Conservation (phyloP, 148 eudicot genomes). For the Amaranthus palmeri region DNA sequence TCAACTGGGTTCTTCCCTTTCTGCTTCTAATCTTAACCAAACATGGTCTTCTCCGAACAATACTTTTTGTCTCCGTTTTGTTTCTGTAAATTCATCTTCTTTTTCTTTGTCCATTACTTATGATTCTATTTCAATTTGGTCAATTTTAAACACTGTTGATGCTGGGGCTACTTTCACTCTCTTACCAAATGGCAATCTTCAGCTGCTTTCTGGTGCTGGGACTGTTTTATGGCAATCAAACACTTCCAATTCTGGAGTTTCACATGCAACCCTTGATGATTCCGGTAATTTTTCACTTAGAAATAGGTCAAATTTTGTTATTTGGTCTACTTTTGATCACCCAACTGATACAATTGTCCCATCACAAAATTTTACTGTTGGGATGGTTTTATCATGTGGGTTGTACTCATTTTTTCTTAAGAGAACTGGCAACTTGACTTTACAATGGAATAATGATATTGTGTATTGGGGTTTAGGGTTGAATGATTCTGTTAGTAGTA, state of each 20-base stretch:
- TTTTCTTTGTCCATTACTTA: constrained; percentile 31
- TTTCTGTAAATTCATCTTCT: no score
- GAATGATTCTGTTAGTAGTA: constrained; percentile 36
- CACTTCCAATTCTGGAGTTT: constrained; percentile 45
- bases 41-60: constrained; percentile 18
- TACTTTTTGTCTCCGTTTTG: constrained; percentile 31
- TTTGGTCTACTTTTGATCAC: constrained; percentile 60
- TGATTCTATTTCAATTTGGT: constrained; percentile 48
- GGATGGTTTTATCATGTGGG: constrained; percentile 38
- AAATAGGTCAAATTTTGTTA: constrained; percentile 31
- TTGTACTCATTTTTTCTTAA: constrained; percentile 45
- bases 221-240: constrained; percentile 49
- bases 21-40: constrained; percentile 38
- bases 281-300: constrained; percentile 51
- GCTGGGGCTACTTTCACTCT: constrained; percentile 26
- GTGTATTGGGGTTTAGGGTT: constrained; percentile 45
- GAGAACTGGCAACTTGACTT: constrained; percentile 39
- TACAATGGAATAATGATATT: constrained; percentile 52
- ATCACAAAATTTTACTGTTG: constrained; percentile 38
- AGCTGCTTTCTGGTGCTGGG: constrained; percentile 36
- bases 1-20: constrained; percentile 36
- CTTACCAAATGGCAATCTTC: constrained; percentile 41
- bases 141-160: constrained; percentile 14
- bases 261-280: constrained; percentile 47
- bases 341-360: constrained; percentile 62